A percentile compares a stretch with the other conserved stretches of the same genome.
Conservation (phyloP, 139 green algal species). For the Mesotaenium endlicherianum region DNA sequence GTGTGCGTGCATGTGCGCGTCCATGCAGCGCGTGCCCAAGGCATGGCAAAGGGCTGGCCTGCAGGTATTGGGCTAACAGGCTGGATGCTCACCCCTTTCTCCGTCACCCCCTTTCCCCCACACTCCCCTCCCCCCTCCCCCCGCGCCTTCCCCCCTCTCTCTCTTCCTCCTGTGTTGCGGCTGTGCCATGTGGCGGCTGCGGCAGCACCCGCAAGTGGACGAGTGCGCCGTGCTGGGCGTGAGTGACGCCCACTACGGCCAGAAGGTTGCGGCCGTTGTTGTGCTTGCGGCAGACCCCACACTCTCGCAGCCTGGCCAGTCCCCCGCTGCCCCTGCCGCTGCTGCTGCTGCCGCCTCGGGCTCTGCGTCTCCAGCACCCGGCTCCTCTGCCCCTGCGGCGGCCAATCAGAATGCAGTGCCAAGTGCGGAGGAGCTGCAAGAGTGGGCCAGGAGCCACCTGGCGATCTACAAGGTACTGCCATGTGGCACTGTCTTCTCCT, state of each 20-base stretch:
- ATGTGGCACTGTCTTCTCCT: not conserved
- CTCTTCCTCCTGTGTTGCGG: not conserved
- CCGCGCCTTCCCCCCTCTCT: not conserved
- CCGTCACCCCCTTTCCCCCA: not conserved
- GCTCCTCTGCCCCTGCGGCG: too few relatives aligned
- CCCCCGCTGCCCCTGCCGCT: not conserved
- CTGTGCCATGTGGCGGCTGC: not conserved
- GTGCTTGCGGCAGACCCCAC: not conserved
- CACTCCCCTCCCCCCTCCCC: not conserved
- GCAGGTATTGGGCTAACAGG: too few relatives aligned
- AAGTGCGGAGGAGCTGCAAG: not conserved
- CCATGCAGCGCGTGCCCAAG: too few relatives aligned
- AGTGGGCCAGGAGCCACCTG: constrained; percentile 60
- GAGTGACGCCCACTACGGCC: constrained; percentile 70
- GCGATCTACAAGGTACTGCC: constrained; percentile 68
- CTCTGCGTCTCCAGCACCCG: too few relatives aligned
- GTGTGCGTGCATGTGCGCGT: too few relatives aligned
- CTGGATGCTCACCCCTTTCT: not conserved
- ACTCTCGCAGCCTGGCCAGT: too few relatives aligned
- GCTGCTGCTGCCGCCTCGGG: too few relatives aligned
- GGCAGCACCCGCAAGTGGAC: constrained; percentile 61
- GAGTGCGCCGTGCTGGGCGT: constrained; percentile 86
- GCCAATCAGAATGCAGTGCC: not conserved
- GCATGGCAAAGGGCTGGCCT: too few relatives aligned
- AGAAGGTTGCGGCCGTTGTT: constrained; percentile 70